Conservation (phyloP, 2,329 filamentous ascomycete species). For the Triangularia setosa region DNA sequence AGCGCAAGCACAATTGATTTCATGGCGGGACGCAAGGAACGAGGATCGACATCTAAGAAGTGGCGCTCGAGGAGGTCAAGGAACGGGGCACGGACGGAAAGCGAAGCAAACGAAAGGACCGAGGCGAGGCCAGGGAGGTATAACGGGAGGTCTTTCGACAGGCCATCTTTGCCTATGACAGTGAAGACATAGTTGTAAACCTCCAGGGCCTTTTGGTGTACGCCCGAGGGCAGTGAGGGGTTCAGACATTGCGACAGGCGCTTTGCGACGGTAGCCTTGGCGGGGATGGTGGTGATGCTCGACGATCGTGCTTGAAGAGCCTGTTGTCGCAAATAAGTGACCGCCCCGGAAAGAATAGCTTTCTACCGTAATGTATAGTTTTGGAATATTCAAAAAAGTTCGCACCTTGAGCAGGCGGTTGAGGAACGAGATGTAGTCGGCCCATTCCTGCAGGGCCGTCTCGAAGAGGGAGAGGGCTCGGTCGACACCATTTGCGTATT, state of each 20-base stretch:
- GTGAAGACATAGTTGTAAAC: slow-evolving; percentile 89
- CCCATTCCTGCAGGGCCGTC: slow-evolving; percentile 94
- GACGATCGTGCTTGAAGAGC: slow-evolving; percentile 83
- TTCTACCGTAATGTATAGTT: background rate
- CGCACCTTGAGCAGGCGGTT: slow-evolving; percentile 82
- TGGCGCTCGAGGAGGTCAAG: slow-evolving; percentile 79
- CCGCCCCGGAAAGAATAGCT: slow-evolving; percentile 8
- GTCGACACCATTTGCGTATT: slow-evolving; percentile 86
- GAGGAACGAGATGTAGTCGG: slow-evolving; percentile 97
- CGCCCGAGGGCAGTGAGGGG: slow-evolving; percentile 86
- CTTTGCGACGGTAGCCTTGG: slow-evolving; percentile 80
- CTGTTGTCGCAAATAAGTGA: slow-evolving; percentile 40
- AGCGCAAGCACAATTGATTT: slow-evolving; percentile 88
- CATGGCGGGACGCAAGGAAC: slow-evolving; percentile 75
- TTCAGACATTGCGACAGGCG: slow-evolving; percentile 93
- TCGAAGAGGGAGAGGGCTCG: slow-evolving; percentile 87
- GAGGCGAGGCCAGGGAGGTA: slow-evolving; percentile 88
- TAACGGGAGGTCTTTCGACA: slow-evolving; percentile 77
- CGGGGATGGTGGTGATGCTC: slow-evolving; percentile 68
- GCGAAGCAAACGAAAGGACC: slow-evolving; percentile 88
- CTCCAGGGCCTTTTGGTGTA: slow-evolving; percentile 95
- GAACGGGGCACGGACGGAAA: slow-evolving; percentile 82
- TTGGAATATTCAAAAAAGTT: background rate
- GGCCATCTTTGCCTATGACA: slow-evolving; percentile 73
- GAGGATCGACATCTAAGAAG: slow-evolving; percentile 67